These are phyloP conservation scores for Rhinocladiella mackenziei DNA, from an alignment of 2,329 filamentous ascomycete genomes.

Conservation along the genomic window DNA sequence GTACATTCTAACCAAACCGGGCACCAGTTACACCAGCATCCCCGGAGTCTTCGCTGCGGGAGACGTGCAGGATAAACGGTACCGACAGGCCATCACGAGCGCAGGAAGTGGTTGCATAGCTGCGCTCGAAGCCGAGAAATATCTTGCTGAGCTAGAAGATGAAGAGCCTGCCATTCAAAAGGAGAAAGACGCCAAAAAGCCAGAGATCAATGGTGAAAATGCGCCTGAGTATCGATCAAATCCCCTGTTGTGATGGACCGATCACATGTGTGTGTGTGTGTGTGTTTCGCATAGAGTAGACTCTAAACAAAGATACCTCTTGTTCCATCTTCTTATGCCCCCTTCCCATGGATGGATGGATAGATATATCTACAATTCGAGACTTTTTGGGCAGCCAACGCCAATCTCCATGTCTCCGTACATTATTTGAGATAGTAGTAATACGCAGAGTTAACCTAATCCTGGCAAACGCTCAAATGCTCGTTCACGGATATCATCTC, in stretches of 20 bases:
- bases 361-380: conserved; percentile 1
- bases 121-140: conserved; percentile 93
- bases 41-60: conserved; percentile 94
- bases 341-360: too few species aligned
- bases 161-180: conserved; percentile 40
- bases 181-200: conserved; percentile 47
- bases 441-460: too few species aligned
- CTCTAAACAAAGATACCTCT: too few species aligned
- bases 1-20: conserved; percentile 84
- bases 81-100: conserved; percentile 95
- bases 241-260: conserved; percentile 54
- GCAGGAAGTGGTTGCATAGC: conserved; percentile 94
- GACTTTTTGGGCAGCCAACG: not conserved
- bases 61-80: conserved; percentile 97
- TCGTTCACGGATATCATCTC: conserved; percentile 53
- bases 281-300: too few species aligned
- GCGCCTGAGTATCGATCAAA: conserved; percentile 62
- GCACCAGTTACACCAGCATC: conserved; percentile 80
- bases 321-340: too few species aligned
- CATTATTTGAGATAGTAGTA: too few species aligned
- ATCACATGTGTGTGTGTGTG: too few species aligned
- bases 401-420: conserved; percentile 2
- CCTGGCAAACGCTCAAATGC: too few species aligned
- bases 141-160: conserved; percentile 70
- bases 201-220: conserved; percentile 48